Base-by-base conservation (phyloP, 805 yeast species). In the Saturnispora silvae region DNA sequence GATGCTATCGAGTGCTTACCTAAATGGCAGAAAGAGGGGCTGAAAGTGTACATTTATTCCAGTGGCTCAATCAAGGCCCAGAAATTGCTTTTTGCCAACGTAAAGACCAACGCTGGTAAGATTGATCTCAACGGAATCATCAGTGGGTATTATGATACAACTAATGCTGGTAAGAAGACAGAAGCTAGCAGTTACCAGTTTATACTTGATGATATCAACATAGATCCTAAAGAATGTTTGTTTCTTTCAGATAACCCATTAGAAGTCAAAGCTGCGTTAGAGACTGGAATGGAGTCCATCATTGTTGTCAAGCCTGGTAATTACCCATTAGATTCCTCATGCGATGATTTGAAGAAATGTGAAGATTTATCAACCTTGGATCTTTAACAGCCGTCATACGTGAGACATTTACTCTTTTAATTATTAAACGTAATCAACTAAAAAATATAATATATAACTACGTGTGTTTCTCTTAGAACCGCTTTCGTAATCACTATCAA, bases 51-150 rank as follows among this genome's bases (percentile, higher is more conserved):
- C 51, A 84, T 87, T 15, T 87, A 87, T 59, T 85, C 96, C 0
- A 81, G 94, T 20, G 97, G 97, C 1, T 78, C 92, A 30, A 75
- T 87, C 18, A 71, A 76, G 41, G 96, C 96, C 1, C 97, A 87
- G 49, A 80, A 77, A 48, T 60, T 87, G 42, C 59, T 87, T 40
- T 84, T 87, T 51, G 67, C 66, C 0, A 70, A 81, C 52, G 87
- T 81, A 8, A 34, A 40, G 13, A 7, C 24, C 10, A 10, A 22
- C 10, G 7, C 24, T 7, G 10, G 10, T 8, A 57, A 57, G 8
- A 20, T 34, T 4, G 38, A 43, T 6, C 54, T 84, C 49, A 80
- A 72, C 30, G 54, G 57, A 1, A 53, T 55, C 17, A 52, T 87
- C 16, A 42, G 61, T 5, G 94, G 80, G 13, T 87, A 85, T 59